A percentile compares a stretch with the other conserved stretches of the same genome.
Conservation (phyloP, 208 protist species). For the Crithidia fasciculata region DNA sequence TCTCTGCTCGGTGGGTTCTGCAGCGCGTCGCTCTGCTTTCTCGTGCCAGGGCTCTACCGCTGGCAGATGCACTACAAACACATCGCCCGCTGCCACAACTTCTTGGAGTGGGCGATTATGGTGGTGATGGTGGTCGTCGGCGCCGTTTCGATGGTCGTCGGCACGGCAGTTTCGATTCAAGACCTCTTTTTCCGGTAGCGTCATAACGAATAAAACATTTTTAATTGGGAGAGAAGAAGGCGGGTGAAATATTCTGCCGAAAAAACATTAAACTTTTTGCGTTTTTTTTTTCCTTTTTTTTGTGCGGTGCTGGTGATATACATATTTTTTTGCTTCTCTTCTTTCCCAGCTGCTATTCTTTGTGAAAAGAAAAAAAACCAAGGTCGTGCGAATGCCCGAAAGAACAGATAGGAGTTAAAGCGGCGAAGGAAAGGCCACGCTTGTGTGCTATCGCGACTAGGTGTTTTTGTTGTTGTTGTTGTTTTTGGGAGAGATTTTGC, state of each 20-base stretch:
- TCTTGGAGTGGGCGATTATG: constrained; percentile 38
- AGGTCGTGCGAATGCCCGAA: too few species aligned
- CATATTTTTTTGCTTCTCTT: too few species aligned
- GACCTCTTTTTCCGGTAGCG: constrained; percentile 14
- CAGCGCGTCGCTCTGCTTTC: constrained; percentile 69
- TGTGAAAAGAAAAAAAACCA: too few species aligned
- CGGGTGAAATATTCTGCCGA: background rate
- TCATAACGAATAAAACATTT: background rate
- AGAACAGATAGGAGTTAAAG: too few species aligned
- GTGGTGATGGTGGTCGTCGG: constrained; percentile 54
- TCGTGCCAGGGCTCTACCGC: constrained; percentile 68
- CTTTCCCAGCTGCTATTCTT: too few species aligned
- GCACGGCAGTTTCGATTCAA: constrained; percentile 48
- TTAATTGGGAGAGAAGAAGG: background rate
- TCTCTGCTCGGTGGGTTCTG: constrained; percentile 69
- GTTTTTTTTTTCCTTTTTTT: too few species aligned
- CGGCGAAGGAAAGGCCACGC: too few species aligned
- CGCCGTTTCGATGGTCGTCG: constrained; percentile 38
- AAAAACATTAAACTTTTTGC: too few species aligned
- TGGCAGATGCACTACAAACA: constrained; percentile 48
- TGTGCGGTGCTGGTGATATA: too few species aligned
- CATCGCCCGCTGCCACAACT: constrained; percentile 27
- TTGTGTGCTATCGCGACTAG: too few species aligned
- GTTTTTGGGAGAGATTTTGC: too few species aligned
- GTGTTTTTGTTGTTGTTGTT: too few species aligned